Conservation (phyloP, 805 yeast genomes). For the Jamesozyma spencerorum region DNA sequence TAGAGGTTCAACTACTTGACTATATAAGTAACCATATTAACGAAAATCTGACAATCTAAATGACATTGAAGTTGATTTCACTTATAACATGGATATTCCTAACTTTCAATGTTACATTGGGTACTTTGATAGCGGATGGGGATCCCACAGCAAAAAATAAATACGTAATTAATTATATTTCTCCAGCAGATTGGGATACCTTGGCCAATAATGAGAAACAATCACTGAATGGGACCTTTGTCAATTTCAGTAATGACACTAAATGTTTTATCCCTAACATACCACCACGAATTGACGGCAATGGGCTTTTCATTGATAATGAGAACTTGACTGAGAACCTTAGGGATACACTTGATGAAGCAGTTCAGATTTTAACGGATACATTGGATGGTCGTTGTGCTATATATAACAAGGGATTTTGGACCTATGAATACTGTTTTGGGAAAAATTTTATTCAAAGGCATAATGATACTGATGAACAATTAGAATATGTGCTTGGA, state of each 20-base stretch:
- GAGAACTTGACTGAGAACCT: constrained; percentile 1
- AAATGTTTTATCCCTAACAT: constrained; percentile 18
- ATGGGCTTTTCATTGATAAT: too few species aligned
- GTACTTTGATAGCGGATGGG: constrained; percentile 12
- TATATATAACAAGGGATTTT: constrained; percentile 34
- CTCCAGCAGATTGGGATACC: constrained; percentile 12
- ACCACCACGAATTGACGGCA: too few species aligned
- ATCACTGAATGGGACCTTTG: constrained; percentile 10
- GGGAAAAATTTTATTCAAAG: constrained; percentile 42
- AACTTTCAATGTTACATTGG: too few species aligned
- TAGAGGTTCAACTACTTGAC: too few species aligned
- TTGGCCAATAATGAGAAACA: constrained; percentile 9
- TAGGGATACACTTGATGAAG: constrained; percentile 11
- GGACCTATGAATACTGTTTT: constrained; percentile 46
- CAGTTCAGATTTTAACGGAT: constrained; percentile 13
- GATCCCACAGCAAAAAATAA: constrained; percentile 15
- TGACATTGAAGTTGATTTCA: not conserved
- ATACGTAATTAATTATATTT: constrained; percentile 15
- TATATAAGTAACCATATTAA: too few species aligned
- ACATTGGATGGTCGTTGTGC: constrained; percentile 19
- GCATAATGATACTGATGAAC: constrained; percentile 25
- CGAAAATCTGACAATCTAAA: not conserved
- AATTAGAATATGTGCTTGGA: constrained; percentile 13
- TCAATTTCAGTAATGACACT: constrained; percentile 13
- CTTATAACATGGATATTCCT: too few species aligned